Conservation (phyloP, 2,329 filamentous ascomycete species). For the Cladosporium halotolerans region DNA sequence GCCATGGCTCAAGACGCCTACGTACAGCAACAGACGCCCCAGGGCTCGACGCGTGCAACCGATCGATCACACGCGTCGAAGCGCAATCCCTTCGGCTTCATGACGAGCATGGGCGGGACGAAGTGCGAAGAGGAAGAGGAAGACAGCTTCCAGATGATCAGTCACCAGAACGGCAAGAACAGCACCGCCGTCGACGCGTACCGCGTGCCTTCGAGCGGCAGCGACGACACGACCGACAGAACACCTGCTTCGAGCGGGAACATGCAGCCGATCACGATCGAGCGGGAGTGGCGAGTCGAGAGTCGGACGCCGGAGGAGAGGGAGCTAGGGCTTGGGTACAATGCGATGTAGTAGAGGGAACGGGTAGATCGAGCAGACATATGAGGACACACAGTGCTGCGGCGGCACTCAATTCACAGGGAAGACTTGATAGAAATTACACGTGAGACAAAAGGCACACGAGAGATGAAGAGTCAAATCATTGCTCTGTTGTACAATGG, state of each 20-base stretch:
- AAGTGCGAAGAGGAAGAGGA: constrained; percentile 12
- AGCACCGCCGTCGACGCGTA: neutral
- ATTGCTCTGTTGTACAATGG: neutral
- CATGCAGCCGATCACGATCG: neutral
- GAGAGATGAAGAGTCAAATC: neutral
- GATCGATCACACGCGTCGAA: neutral
- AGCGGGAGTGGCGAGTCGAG: constrained; percentile 2
- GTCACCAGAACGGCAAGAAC: constrained; percentile 5
- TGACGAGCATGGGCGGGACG: constrained; percentile 1
- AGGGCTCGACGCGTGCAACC: neutral
- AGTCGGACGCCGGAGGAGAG: neutral
- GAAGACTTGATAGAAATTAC: too few species aligned
- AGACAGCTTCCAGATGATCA: constrained; percentile 16
- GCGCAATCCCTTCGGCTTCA: constrained; percentile 2
- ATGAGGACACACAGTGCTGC: too few species aligned
- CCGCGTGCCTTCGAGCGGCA: neutral
- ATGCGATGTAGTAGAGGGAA: neutral
- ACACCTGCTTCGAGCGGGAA: neutral
- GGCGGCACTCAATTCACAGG: too few species aligned
- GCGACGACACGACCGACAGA: neutral
- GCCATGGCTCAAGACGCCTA: neutral
- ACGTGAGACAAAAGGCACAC: too few species aligned
- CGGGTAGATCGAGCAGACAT: too few species aligned
- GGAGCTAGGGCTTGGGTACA: neutral
- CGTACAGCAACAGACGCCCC: neutral